These are phyloP conservation scores for Tremellales sp. DNA, from an alignment of 1,284 basidiomycete genomes.

Conservation along the genomic window DNA sequence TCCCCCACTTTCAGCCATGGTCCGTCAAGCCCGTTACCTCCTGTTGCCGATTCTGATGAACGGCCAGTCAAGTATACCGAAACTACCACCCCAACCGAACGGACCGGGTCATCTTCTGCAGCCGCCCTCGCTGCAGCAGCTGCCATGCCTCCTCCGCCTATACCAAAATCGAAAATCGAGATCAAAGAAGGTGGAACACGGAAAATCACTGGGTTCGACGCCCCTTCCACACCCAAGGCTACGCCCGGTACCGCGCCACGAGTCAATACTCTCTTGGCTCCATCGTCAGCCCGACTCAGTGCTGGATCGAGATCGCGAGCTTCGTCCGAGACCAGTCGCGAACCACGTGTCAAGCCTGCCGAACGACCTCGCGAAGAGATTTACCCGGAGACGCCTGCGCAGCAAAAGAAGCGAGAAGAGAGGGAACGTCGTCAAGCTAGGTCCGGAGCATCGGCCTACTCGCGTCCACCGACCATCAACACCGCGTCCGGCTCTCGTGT, in stretches of 20 bases:
- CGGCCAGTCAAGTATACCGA: conserved; percentile 24
- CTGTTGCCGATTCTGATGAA: conserved; percentile 12
- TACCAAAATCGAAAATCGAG: conserved; percentile 18
- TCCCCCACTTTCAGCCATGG: conserved; percentile 28
- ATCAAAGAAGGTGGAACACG: conserved; percentile 22
- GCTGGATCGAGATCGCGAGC: conserved; percentile 8
- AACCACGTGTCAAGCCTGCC: conserved; percentile 23
- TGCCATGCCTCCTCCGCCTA: neutral
- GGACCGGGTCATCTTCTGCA: neutral
- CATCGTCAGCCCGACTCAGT: conserved; percentile 9
- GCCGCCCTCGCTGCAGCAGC: neutral
- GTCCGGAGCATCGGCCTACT: neutral
- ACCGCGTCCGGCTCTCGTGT: conserved; percentile 16
- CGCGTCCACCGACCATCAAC: neutral
- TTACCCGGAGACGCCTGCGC: conserved; percentile 45
- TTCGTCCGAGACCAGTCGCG: conserved; percentile 13
- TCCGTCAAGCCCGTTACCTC: conserved; percentile 6
- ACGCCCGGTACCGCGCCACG: neutral
- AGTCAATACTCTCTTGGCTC: conserved; percentile 5
- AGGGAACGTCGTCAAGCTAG: conserved; percentile 24
- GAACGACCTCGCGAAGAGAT: conserved; percentile 36
- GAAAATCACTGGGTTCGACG: conserved; percentile 37
- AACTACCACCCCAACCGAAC: conserved; percentile 4
- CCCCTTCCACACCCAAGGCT: conserved; percentile 14
- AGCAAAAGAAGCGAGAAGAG: conserved; percentile 41